Evolutionary conservation across 1,139 yeast species (phyloP).

Genomic region (Debaryomyces subglobosus): DNA sequence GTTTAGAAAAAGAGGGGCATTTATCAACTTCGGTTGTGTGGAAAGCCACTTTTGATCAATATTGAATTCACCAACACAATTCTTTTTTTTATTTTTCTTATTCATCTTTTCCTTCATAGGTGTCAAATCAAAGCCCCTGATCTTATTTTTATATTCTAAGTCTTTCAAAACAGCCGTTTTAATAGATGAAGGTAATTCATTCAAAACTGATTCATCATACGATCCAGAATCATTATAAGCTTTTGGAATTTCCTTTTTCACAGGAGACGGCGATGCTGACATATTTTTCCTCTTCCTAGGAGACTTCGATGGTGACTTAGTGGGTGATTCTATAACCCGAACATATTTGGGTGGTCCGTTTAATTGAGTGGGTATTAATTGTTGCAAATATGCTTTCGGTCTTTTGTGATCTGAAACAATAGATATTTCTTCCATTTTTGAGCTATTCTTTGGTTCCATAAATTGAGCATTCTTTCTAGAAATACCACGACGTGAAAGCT

Average conservation of each 20-base stretch:
- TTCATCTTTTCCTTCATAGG: slow-evolving; percentile 36
- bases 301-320: slow-evolving; percentile 16
- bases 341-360: slow-evolving; percentile 37
- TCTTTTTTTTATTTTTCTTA: slow-evolving; percentile 19
- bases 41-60: slow-evolving; percentile 31
- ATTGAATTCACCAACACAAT: slow-evolving; percentile 2
- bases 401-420: slow-evolving; percentile 19
- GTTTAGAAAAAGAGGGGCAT: slow-evolving; percentile 40
- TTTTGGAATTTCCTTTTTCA: slow-evolving; percentile 17
- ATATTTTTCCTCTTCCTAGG: slow-evolving; percentile 11
- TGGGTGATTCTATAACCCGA: slow-evolving; percentile 41
- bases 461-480: slow-evolving; percentile 12
- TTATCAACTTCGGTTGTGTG: slow-evolving; percentile 23
- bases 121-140: slow-evolving; percentile 29
- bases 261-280: slow-evolving; percentile 17
- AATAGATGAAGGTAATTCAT: slow-evolving; percentile 51
- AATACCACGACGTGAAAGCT: slow-evolving; percentile 42
- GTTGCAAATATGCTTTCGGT: slow-evolving; percentile 37
- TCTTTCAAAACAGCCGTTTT: slow-evolving; percentile 46
- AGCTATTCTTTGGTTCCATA: neutral
- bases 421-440: slow-evolving; percentile 2
- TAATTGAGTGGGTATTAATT: slow-evolving; percentile 37
- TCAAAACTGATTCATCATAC: slow-evolving; percentile 44
- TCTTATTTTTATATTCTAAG: slow-evolving; percentile 32
- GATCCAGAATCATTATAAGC: slow-evolving; percentile 24